Base-by-base conservation (phyloP, 2,329 filamentous ascomycete species). In the Aspergillus alliaceus region DNA sequence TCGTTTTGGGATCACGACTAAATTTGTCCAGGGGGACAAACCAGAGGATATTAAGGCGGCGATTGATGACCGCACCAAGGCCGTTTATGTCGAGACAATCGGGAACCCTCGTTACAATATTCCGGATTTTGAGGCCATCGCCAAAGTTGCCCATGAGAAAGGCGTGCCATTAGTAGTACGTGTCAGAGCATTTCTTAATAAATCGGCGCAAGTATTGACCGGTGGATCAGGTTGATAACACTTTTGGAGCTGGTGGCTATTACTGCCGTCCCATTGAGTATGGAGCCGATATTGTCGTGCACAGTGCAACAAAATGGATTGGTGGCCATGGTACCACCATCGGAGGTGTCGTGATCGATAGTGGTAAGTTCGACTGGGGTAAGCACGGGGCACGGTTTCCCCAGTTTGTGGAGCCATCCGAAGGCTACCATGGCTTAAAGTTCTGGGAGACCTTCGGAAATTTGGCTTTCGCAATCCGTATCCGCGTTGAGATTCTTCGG, bases 291-390 rank as follows among this genome's bases (percentile, higher is more conserved):
- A 96, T 97, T 59, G 89, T 97, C 52, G 90, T 96, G 24, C 92
- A 97, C 82, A 95, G 90, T 37, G 92, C 92, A 11, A 96, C 93
- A 57, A 97, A 97, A 77, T 97, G 93, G 93, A 97, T 98, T 61
- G 93, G 93, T 56, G 93, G 93, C 40, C 93, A 98, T 75, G 93
- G 93, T 59, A 96, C 93, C 39, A 96, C 93, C 25, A 90, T 97
- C 64, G 93, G 84, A 57, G 93, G 93, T 59, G 84, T 96, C 42
- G 84, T 97, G 32, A 81, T 97, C 62, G 93, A 97, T 79, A 86
- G 88, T 64, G 93, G 93, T 68, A 95, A 91, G 73, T 98, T 97
- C 72, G 89, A 96, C 81, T 98, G 93, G 93, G 91, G 90, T 66
- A 89, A 89, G 77, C 78, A 96, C 73, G 89, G 81, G 47, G 85